Percentiles rank a stretch among this genome's conserved stretches.
Conservation (phyloP, 1,139 yeast genomes). For the Candida glucosophila region DNA sequence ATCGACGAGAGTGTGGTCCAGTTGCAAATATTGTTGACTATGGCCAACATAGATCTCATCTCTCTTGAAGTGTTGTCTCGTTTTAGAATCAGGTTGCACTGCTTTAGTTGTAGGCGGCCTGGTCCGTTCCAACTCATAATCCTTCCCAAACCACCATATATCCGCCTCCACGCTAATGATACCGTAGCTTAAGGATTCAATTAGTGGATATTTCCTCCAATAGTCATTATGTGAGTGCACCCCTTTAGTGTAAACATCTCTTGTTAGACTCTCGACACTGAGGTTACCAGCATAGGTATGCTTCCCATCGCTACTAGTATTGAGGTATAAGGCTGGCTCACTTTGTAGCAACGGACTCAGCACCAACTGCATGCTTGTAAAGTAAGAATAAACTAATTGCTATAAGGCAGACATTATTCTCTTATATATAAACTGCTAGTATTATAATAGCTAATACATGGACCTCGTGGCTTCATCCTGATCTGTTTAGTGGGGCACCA, state of each 20-base stretch:
- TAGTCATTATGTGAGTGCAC: constrained; percentile 74
- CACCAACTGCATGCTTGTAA: too few species aligned
- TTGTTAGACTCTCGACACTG: constrained; percentile 30
- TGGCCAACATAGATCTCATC: constrained; percentile 59
- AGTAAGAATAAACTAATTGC: too few species aligned
- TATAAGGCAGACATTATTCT: too few species aligned
- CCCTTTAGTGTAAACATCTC: constrained; percentile 41
- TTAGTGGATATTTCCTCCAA: constrained; percentile 55
- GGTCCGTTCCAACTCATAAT: constrained; percentile 17
- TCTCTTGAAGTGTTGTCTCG: constrained; percentile 5
- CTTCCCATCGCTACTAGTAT: too few species aligned
- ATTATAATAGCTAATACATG: too few species aligned
- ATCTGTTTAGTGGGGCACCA: too few species aligned
- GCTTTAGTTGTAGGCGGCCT: constrained; percentile 14
- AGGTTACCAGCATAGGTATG: too few species aligned
- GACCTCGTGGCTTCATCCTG: too few species aligned
- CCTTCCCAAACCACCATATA: constrained; percentile 45
- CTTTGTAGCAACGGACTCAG: too few species aligned
- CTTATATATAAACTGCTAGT: too few species aligned
- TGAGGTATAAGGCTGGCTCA: too few species aligned
- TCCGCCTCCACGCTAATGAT: constrained; percentile 64
- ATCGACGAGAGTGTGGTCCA: constrained; percentile 35
- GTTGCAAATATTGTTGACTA: constrained; percentile 37
- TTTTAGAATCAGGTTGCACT: too few species aligned
- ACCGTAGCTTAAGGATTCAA: constrained; percentile 54